Percentiles rank a stretch among this genome's conserved stretches.
Evolutionary conservation across 768 basidiomycete species (phyloP).

Genomic region (Multifurca ochricompacta): DNA sequence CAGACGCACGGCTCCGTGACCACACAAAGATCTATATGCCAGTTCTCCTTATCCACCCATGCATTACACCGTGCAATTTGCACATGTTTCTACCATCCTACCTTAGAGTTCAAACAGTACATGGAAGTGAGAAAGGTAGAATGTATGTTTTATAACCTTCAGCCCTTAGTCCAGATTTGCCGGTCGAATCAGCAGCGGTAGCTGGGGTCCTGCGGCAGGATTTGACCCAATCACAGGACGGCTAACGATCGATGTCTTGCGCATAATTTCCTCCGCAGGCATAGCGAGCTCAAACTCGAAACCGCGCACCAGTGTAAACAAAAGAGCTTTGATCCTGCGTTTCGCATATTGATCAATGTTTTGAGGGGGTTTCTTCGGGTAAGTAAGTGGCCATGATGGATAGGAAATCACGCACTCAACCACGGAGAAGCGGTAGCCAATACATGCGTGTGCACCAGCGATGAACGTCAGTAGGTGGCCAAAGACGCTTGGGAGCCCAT

Average conservation of each 20-base stretch:
- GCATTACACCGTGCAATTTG: too few species aligned
- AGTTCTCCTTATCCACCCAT: too few species aligned
- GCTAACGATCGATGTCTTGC: slow-evolving; percentile 8
- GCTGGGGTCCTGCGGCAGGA: slow-evolving; percentile 12
- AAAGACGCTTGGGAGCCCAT: slow-evolving; percentile 14
- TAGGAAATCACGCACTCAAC: slow-evolving; percentile 21
- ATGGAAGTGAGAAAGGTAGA: too few species aligned
- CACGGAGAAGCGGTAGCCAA: slow-evolving; percentile 26
- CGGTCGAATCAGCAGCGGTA: slow-evolving; percentile 14
- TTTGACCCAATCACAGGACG: slow-evolving; percentile 16
- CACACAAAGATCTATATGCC: too few species aligned
- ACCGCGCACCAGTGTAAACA: slow-evolving; percentile 23
- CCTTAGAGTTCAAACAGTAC: too few species aligned
- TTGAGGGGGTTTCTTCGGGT: too few species aligned
- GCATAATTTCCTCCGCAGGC: slow-evolving; percentile 14
- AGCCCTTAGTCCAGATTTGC: not conserved
- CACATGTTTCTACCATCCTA: too few species aligned
- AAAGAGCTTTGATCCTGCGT: slow-evolving; percentile 23
- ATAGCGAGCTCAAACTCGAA: slow-evolving; percentile 23
- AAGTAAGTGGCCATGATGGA: too few species aligned
- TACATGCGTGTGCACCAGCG: slow-evolving; percentile 26
- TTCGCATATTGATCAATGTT: not conserved
- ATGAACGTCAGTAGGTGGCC: slow-evolving; percentile 26
- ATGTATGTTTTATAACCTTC: too few species aligned
- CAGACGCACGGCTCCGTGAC: too few species aligned